Percentiles rank a stretch among this genome's conserved stretches.
These are phyloP conservation scores for Setaria viridis DNA, from an alignment of 202 grass and related monocot genomes.

Conservation along the genomic window DNA sequence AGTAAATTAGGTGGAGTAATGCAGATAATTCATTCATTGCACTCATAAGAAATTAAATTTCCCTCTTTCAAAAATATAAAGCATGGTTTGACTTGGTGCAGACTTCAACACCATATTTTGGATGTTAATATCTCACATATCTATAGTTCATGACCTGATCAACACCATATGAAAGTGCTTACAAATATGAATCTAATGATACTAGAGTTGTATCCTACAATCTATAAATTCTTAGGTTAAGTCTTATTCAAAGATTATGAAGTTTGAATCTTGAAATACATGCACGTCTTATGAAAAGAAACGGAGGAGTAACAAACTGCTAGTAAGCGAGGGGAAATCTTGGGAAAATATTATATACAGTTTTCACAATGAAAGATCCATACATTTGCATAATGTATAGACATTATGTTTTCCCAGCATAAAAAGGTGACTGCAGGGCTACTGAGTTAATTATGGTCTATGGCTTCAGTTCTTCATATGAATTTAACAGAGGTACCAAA, in stretches of 20 bases:
- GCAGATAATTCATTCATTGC: background rate
- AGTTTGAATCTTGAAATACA: no score
- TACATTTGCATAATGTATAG: background rate
- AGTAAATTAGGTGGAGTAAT: background rate
- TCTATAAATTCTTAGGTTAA: no score
- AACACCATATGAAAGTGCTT: no score
- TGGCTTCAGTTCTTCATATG: background rate
- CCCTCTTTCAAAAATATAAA: no score
- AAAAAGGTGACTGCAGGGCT: background rate
- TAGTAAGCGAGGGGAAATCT: background rate
- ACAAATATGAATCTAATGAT: no score
- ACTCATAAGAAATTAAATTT: background rate
- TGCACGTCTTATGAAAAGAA: no score
- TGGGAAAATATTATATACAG: background rate
- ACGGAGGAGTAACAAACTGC: background rate
- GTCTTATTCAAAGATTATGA: no score
- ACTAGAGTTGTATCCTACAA: no score
- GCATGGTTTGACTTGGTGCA: no score
- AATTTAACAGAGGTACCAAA: background rate
- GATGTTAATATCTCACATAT: no score
- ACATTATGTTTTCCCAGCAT: background rate
- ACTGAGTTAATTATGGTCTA: constrained; percentile 4
- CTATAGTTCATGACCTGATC: no score
- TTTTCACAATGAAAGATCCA: background rate
- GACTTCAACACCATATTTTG: no score